Conservation (phyloP, 2,329 filamentous ascomycete species). For the Aspergillus calidoustus region DNA sequence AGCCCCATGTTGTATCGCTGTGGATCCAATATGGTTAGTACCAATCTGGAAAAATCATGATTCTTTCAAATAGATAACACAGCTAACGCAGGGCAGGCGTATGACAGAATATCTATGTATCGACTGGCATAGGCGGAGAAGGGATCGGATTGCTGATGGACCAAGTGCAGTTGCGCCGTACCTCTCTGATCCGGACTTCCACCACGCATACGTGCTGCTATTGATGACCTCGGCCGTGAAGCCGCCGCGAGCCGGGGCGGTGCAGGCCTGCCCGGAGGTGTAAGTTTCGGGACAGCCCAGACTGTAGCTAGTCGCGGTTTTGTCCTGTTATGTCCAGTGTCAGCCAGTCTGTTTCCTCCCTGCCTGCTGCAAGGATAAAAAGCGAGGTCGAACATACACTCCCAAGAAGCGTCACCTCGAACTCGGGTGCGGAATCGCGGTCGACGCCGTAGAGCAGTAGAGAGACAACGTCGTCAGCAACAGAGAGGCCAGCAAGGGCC, state of each 20-base stretch:
- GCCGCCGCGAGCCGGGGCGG: not conserved
- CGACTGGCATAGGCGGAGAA: too few relatives aligned
- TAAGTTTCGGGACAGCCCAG: not conserved
- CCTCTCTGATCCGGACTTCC: not conserved
- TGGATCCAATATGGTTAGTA: too few relatives aligned
- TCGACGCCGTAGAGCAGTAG: not conserved
- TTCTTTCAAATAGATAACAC: too few relatives aligned
- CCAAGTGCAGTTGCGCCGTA: too few relatives aligned
- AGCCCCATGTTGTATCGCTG: not conserved
- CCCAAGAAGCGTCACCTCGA: not conserved
- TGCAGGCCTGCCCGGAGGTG: not conserved
- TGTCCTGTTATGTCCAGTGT: not conserved
- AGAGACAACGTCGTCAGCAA: not conserved
- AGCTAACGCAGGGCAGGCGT: too few relatives aligned
- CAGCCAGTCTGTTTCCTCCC: too few relatives aligned
- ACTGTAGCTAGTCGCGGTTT: not conserved
- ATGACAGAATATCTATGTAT: too few relatives aligned
- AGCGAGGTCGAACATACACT: not conserved
- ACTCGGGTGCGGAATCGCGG: not conserved
- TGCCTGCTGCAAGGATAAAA: too few relatives aligned
- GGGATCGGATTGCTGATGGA: too few relatives aligned
- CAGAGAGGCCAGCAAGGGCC: not conserved
- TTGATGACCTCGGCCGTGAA: not conserved
- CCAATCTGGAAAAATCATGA: too few relatives aligned
- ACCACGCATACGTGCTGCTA: constrained; percentile 3